phyloP scores from a whole-genome alignment of 1,139 yeast species.

The Citeromyces hawaiiensis region DNA sequence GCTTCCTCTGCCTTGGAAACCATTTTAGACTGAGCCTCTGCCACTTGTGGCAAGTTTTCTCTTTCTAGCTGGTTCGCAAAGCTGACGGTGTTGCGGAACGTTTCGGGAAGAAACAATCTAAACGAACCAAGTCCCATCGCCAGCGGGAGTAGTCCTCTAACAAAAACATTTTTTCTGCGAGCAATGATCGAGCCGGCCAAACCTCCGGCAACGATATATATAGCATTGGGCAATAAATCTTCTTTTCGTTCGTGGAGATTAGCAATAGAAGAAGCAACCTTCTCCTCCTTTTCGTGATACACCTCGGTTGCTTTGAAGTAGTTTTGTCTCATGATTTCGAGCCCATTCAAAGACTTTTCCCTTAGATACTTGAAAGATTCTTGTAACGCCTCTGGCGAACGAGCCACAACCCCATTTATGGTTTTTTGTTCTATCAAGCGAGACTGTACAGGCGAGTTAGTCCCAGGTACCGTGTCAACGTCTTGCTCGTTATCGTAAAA shows the following conservation, averaged over 20 bases:
- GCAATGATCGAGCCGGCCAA: slow-evolving; percentile 73
- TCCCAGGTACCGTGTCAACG: slow-evolving; percentile 40
- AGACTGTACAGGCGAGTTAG: slow-evolving; percentile 35
- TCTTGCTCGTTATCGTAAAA: slow-evolving; percentile 51
- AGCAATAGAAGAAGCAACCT: slow-evolving; percentile 54
- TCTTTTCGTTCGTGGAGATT: slow-evolving; percentile 60
- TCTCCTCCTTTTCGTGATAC: slow-evolving; percentile 36
- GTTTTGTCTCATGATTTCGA: slow-evolving; percentile 22
- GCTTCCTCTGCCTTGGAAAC: slow-evolving; percentile 32
- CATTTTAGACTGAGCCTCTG: slow-evolving; percentile 46
- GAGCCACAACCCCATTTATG: slow-evolving; percentile 45
- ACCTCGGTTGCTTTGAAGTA: slow-evolving; percentile 17
- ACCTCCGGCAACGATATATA: slow-evolving; percentile 62
- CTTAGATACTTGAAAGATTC: slow-evolving; percentile 33
- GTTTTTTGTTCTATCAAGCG: slow-evolving; percentile 27
- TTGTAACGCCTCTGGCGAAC: slow-evolving; percentile 38
- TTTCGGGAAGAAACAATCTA: slow-evolving; percentile 63
- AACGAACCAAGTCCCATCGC: slow-evolving; percentile 59
- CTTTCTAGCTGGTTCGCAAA: slow-evolving; percentile 60
- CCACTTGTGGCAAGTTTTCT: slow-evolving; percentile 48
- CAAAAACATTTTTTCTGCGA: slow-evolving; percentile 50
- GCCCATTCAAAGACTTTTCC: slow-evolving; percentile 15
- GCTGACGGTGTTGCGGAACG: slow-evolving; percentile 51
- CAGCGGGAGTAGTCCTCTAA: slow-evolving; percentile 51
- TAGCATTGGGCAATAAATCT: slow-evolving; percentile 61